phyloP scores from a whole-genome alignment of 1,284 basidiomycete species.

The Polyporus tsugae region DNA sequence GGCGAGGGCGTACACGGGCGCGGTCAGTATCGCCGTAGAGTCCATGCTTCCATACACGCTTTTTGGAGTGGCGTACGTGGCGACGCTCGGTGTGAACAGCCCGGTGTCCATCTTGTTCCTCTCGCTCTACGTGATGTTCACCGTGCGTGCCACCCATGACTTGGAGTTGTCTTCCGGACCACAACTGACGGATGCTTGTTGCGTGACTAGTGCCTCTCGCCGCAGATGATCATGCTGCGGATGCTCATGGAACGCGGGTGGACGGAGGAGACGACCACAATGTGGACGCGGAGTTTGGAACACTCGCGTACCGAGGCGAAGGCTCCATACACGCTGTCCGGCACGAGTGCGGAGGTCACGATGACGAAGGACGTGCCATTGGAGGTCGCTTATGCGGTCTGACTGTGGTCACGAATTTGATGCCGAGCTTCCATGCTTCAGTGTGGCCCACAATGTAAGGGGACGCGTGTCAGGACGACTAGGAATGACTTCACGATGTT shows the following conservation, averaged over 20 bases:
- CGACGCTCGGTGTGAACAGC: slow-evolving; percentile 24
- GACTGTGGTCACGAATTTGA: not conserved
- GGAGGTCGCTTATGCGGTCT: not conserved
- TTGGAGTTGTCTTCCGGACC: not conserved
- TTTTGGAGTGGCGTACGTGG: slow-evolving; percentile 25
- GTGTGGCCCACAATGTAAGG: not conserved
- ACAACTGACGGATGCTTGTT: not conserved
- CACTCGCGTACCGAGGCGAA: not conserved
- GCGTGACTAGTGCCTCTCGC: slow-evolving; percentile 19
- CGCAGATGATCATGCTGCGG: slow-evolving; percentile 25
- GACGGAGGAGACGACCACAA: not conserved
- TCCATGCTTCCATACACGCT: slow-evolving; percentile 24
- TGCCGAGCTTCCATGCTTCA: not conserved
- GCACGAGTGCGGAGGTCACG: not conserved
- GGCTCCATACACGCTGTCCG: not conserved
- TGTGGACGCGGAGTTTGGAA: not conserved
- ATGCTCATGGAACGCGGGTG: slow-evolving; percentile 13
- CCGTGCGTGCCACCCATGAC: slow-evolving; percentile 16
- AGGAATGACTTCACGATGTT: not conserved
- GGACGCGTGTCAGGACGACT: not conserved
- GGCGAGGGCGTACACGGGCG: slow-evolving; percentile 20
- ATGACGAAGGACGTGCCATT: not conserved
- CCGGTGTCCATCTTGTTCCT: slow-evolving; percentile 22
- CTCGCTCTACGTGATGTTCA: slow-evolving; percentile 30
- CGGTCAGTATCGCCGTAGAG: slow-evolving; percentile 23